Base-by-base conservation (phyloP, 352 stramenopile genomes). In the Paralagenidium karlingii region DNA sequence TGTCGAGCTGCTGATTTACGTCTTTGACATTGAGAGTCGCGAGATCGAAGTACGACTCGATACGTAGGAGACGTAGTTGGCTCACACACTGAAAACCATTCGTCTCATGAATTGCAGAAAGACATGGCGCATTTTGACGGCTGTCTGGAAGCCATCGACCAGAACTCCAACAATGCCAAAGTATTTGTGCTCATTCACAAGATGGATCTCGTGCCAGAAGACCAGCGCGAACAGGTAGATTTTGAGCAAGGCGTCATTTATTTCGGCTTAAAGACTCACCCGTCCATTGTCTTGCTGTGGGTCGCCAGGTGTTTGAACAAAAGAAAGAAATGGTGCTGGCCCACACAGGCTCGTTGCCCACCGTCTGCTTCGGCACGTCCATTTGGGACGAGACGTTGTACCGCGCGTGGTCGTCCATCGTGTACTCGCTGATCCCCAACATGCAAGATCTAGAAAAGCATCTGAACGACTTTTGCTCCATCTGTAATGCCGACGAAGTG, bases 301-400 rank as follows among this genome's bases (percentile, higher is more conserved):
- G 24, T 5, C 12, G 31, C 15, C 38, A 83, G 51, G 92, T 98
- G 25, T 96, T 99, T 55, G 74, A 96, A 49, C 84, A 98, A 55
- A 83, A 95, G 27, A 86, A 95, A 51, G 66, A 92, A 16, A 77
- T 96, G 38, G 97, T 99, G 43, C 51, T 96, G 47, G 78, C 84
- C 16, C 78, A 75, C 30, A 96, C 87, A 28, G 65, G 75, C 36
- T 87, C 76, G 60, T 90, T 82, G 38, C 87, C 73, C 11, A 90
- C 76, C 0, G 73, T 90, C 38, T 97, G 81, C 63, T 98, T 98
- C 58, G 84, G 79, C 33, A 98, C 94, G n/a, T 98, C 88, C 44
- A 99, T 99, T 60, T 99, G 96, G 96, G 96, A 99, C 55, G 95
- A 99, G 75, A 99, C 95, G 16, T 73, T 99, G 21, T 99, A 99